Evolutionary conservation across 169 alveolate species (phyloP), one percentile per base, ranked within the genome.

Genomic region (Plasmodium gonderi): DNA sequence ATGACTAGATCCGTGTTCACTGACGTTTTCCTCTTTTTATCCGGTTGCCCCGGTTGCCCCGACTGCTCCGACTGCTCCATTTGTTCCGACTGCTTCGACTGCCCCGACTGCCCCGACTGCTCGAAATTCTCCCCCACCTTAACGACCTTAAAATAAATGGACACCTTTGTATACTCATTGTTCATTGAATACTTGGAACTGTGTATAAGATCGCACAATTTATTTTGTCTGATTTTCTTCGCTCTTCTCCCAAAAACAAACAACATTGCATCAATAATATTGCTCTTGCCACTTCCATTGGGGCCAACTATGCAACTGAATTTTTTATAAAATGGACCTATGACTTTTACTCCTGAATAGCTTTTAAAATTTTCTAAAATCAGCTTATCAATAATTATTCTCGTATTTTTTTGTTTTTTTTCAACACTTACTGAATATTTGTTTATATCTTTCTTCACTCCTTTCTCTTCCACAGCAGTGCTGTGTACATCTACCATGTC

Each of bases 281-380:
- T 99, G 89, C 99, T 98, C 96, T 99, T 99, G 12, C 99, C 99
- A 64, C 99, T 97, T 14, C 99, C 99, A 93, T 99, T 99, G 5
- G 99, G 99, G 2, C 99, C 99, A 12, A 98, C 98, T 8, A 98
- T 97, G 20, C 98, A 97, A 23, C 98, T 97, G 92, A 98, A 98
- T 54, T 97, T 96, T 80, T 97, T 97, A 95, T 98, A 98, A 90
- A 98, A 98, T 9, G 99, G 99, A 7, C 99, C 99, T 9, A 98
- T 98, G 20, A 95, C 97, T 69, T 96, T 96, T 14, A 95, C 79
- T 0, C 99, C 99, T 68, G 98, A 97, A 94, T 98, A 99, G 60
- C 99, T 98, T 95, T 99, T 99, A 94, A 98, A 99, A 96, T 99
- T 98, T 80, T 98, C 98, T 54, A 99, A 92, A 14, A 96, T 98